A percentile compares a stretch with the other conserved stretches of the same genome.
Conservation (phyloP, 2,329 filamentous ascomycete species). For the Cordyceps militaris region DNA sequence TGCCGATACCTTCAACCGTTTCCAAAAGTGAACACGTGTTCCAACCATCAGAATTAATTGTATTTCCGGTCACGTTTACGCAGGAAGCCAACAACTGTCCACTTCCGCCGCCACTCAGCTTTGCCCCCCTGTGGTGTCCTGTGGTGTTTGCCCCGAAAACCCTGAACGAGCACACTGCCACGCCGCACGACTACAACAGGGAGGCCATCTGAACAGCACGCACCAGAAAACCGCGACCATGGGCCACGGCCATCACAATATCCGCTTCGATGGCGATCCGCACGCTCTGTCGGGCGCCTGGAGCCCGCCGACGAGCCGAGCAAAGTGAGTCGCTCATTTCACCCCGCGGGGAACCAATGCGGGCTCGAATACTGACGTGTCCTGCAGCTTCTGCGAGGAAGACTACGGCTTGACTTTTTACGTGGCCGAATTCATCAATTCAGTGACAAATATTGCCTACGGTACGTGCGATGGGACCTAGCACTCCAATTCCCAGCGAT, state of each 20-base stretch:
- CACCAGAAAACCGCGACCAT: conserved; percentile 14
- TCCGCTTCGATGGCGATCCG: conserved; percentile 29
- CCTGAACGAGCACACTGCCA: too few relatives aligned
- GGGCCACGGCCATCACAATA: conserved; percentile 28
- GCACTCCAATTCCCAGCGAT: conserved; percentile 4
- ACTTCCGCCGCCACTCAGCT: too few relatives aligned
- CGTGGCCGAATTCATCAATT: conserved; percentile 39
- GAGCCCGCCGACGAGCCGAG: conserved; percentile 33
- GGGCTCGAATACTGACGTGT: conserved; percentile 16
- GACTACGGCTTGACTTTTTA: conserved; percentile 41
- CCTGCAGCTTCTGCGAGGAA: conserved; percentile 34
- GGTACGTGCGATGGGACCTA: conserved; percentile 41
- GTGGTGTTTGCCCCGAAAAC: too few relatives aligned
- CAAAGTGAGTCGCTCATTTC: conserved; percentile 25
- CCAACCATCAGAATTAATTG: too few relatives aligned
- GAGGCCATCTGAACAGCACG: neutral
- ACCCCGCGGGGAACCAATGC: neutral
- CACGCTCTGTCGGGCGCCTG: conserved; percentile 28
- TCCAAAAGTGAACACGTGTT: too few relatives aligned
- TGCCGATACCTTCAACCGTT: neutral
- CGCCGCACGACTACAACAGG: neutral
- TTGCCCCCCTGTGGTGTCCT: too few relatives aligned
- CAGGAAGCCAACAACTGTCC: too few relatives aligned
- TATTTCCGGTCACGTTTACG: too few relatives aligned
- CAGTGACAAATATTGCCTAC: conserved; percentile 34